Base-by-base conservation (phyloP, 164 flowering plant species). In the Platanus orientalis region DNA sequence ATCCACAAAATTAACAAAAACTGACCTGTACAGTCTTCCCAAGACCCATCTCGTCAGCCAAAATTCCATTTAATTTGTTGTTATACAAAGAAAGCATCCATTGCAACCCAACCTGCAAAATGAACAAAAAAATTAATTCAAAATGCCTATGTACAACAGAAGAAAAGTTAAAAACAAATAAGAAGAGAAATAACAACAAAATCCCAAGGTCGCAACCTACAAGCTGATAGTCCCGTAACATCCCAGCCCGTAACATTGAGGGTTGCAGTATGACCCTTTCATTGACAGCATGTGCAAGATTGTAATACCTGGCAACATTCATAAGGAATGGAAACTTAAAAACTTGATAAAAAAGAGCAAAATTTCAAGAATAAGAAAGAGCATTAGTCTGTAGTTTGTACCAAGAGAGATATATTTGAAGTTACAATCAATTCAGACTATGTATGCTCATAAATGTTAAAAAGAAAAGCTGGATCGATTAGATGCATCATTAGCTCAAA, bases 11-110 rank as follows among this genome's bases (percentile, higher is more conserved):
- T 40, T 51, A 63, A 36, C 50, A 26, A 1, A 26, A 21, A 44
- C 20, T 64, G 21, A 95, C 97, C 99, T 92, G 97, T 10, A 95
- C 99, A 69, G 99, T 95, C 72, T 95, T 95, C 68, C 99, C 99
- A 60, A 95, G 96, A 58, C 99, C 97, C 99, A 95, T 95, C 76
- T 95, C 99, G 85, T 95, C 99, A 26, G 99, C 99, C 78, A 95
- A 79, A 66, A 95, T 95, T 56, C 99, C 99, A 80, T 95, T 95
- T 64, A 95, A 64, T 69, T 95, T 95, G 80, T 95, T 95, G 78
- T 95, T 95, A 63, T 95, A 95, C 73, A 95, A 78, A 21, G 99
- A 95, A 59, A 95, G 92, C 99, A 95, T 95, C 99, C 99, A 95
- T 63, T 95, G 99, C 75, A 95, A 79, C 40, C 99, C 99, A 83